These are phyloP conservation scores for Lactarius hengduanensis DNA, from an alignment of 768 basidiomycete species.

Conservation along the genomic window DNA sequence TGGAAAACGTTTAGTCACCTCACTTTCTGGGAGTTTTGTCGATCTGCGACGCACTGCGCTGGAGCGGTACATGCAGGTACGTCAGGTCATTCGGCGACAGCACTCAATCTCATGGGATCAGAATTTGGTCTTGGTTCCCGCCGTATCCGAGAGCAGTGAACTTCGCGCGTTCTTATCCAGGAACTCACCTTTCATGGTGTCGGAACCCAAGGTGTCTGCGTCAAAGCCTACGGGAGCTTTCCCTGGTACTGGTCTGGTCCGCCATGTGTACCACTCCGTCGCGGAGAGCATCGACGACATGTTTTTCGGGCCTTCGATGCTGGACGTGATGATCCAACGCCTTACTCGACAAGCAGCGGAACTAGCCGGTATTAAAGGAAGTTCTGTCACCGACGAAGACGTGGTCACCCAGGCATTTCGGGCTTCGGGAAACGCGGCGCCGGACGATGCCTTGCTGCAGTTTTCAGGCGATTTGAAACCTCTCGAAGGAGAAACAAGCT, in stretches of 20 bases:
- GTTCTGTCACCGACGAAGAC: constrained; percentile 79
- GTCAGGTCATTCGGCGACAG: constrained; percentile 28
- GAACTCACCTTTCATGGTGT: constrained; percentile 76
- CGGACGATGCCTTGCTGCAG: constrained; percentile 69
- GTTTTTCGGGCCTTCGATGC: constrained; percentile 93
- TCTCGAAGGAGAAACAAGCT: constrained; percentile 83
- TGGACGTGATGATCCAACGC: constrained; percentile 91
- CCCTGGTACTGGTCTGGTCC: constrained; percentile 75
- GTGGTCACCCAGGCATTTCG: constrained; percentile 77
- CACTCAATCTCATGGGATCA: constrained; percentile 35
- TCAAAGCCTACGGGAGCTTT: constrained; percentile 49
- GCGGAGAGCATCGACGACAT: constrained; percentile 96
- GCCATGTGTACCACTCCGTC: constrained; percentile 86
- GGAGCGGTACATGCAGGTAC: constrained; percentile 89
- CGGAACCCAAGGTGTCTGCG: constrained; percentile 38
- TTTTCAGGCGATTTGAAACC: constrained; percentile 78
- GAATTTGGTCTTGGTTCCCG: constrained; percentile 70
- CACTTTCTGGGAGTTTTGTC: constrained; percentile 84
- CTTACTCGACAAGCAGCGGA: constrained; percentile 89
- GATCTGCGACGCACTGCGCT: constrained; percentile 75
- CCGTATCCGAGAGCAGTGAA: constrained; percentile 79
- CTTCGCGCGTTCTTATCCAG: constrained; percentile 84
- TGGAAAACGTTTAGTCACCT: constrained; percentile 86
- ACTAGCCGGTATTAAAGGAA: constrained; percentile 79
- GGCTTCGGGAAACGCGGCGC: constrained; percentile 59